These are phyloP conservation scores for Penstemon davidsonii DNA, from an alignment of 257 asterid genomes.

Conservation along the genomic window DNA sequence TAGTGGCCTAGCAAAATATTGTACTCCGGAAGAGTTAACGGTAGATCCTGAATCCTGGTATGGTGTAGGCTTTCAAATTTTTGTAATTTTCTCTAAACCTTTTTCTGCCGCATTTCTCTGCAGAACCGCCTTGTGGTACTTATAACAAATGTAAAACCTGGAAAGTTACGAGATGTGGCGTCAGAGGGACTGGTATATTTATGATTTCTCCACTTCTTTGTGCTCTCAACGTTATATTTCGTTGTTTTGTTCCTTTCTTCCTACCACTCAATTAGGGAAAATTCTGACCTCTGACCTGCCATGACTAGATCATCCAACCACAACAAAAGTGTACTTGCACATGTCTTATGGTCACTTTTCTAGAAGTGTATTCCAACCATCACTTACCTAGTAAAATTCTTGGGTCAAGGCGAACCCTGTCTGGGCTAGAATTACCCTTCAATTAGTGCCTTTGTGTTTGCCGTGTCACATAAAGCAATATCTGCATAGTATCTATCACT, in stretches of 20 bases:
- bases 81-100: slow-evolving; percentile 18
- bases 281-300: too few species aligned
- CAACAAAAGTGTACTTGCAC: too few species aligned
- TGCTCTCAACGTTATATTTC: not conserved
- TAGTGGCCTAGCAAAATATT: slow-evolving; percentile 90
- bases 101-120: slow-evolving; percentile 31
- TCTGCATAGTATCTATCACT: too few species aligned
- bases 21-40: slow-evolving; percentile 80
- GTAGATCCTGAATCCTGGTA: slow-evolving; percentile 32
- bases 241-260: not conserved
- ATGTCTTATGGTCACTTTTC: too few species aligned
- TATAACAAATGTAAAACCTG: slow-evolving; percentile 91
- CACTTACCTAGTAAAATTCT: too few species aligned
- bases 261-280: not conserved
- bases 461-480: too few species aligned
- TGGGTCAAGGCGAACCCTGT: too few species aligned
- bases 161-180: slow-evolving; percentile 86
- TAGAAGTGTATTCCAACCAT: too few species aligned
- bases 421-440: too few species aligned
- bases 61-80: not conserved
- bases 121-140: slow-evolving; percentile 88
- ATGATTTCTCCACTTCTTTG: slow-evolving; percentile 23
- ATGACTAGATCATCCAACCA: too few species aligned
- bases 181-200: slow-evolving; percentile 89
- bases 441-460: too few species aligned